phyloP scores from a whole-genome alignment of 2,329 filamentous ascomycete species.

The Penicillium frequentans region DNA sequence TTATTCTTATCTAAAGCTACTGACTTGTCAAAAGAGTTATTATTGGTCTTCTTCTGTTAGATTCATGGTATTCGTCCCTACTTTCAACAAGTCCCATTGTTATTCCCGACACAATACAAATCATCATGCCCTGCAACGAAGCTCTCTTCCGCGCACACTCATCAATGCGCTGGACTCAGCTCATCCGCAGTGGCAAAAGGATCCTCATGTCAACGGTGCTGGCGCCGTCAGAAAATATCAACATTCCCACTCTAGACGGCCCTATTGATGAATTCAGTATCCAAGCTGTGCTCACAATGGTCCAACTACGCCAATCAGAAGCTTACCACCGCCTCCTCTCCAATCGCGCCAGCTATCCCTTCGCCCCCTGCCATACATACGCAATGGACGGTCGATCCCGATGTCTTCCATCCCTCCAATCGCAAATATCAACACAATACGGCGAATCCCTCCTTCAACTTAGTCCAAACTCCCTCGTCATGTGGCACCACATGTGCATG shows the following conservation, averaged over 20 bases:
- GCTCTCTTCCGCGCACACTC: conserved; percentile 45
- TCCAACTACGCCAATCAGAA: conserved; percentile 45
- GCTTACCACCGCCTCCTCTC: conserved; percentile 45
- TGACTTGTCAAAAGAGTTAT: conserved; percentile 35
- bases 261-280: conserved; percentile 38
- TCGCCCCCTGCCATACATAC: conserved; percentile 48
- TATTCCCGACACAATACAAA: conserved; percentile 47
- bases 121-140: conserved; percentile 48
- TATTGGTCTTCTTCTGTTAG: conserved; percentile 47
- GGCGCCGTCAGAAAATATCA: conserved; percentile 37
- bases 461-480: conserved; percentile 51
- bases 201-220: conserved; percentile 34
- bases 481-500: conserved; percentile 57
- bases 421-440: conserved; percentile 36
- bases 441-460: conserved; percentile 44
- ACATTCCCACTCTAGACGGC: conserved; percentile 33
- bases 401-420: conserved; percentile 35
- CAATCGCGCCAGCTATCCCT: conserved; percentile 39
- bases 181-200: conserved; percentile 36
- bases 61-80: conserved; percentile 52
- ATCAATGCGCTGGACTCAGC: conserved; percentile 38
- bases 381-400: conserved; percentile 49
- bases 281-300: conserved; percentile 39
- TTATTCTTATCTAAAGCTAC: neutral
- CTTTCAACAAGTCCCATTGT: conserved; percentile 50